These are phyloP conservation scores for Cladophialophora exuberans DNA, from an alignment of 2,329 filamentous ascomycete genomes.

Conservation along the genomic window DNA sequence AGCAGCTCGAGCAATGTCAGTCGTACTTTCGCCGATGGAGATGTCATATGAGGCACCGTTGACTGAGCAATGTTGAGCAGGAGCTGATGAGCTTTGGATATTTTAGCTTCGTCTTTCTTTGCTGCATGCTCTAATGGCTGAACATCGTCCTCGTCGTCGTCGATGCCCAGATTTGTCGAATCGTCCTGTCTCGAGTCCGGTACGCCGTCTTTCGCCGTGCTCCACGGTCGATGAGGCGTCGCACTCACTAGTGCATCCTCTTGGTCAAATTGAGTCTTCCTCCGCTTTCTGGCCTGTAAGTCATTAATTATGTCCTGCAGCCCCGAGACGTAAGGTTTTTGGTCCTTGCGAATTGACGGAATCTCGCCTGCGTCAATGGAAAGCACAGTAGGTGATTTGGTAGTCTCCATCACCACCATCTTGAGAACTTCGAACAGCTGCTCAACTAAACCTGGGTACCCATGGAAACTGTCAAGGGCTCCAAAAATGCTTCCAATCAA, in stretches of 20 bases:
- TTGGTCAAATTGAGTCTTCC: constrained; percentile 33
- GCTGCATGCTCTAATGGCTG: constrained; percentile 7
- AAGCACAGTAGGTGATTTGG: constrained; percentile 57
- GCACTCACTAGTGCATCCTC: constrained; percentile 28
- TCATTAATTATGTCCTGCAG: constrained; percentile 41
- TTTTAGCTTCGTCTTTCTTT: constrained; percentile 44
- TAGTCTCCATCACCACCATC: constrained; percentile 81
- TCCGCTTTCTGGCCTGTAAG: constrained; percentile 40
- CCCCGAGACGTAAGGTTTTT: constrained; percentile 36
- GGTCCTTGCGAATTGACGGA: constrained; percentile 37
- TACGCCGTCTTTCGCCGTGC: constrained; percentile 28
- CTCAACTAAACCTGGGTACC: constrained; percentile 84
- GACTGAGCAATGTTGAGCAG: constrained; percentile 79
- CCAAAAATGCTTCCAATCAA: constrained; percentile 89
- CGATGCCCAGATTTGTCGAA: neutral
- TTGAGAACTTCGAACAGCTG: constrained; percentile 80
- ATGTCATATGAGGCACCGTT: constrained; percentile 88
- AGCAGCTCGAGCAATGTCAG: constrained; percentile 78
- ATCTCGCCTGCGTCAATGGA: constrained; percentile 44
- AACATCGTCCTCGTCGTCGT: constrained; percentile 7
- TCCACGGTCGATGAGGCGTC: constrained; percentile 37
- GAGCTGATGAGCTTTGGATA: constrained; percentile 77
- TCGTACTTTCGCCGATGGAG: constrained; percentile 76
- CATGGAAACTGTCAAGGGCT: constrained; percentile 92
- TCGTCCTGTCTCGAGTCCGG: constrained; percentile 28